Percentiles rank a stretch among this genome's conserved stretches.
Conservation (phyloP, 1,284 basidiomycete genomes). For the Trichosporon asahii region DNA sequence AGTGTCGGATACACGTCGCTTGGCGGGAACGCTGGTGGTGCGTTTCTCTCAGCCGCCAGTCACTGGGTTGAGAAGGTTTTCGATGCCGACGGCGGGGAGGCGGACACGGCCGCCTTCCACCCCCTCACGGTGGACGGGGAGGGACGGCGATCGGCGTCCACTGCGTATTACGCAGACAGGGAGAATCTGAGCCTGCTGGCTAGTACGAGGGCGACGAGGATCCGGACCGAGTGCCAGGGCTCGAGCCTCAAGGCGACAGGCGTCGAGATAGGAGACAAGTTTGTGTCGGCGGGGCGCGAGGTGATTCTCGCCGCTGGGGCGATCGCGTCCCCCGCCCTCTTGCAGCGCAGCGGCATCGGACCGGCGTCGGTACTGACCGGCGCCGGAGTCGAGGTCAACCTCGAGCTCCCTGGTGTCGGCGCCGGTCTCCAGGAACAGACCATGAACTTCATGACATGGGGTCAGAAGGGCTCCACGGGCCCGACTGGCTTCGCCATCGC, state of each 20-base stretch:
- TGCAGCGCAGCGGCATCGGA: constrained; percentile 69
- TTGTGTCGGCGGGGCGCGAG: constrained; percentile 55
- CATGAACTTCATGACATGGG: constrained; percentile 35
- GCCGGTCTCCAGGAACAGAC: constrained; percentile 69
- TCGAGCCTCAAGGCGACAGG: constrained; percentile 58
- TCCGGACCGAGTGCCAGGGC: constrained; percentile 53
- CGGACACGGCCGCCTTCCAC: constrained; percentile 59
- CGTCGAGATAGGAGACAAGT: constrained; percentile 57
- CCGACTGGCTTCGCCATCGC: constrained; percentile 25
- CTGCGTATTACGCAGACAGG: constrained; percentile 56
- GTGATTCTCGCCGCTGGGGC: constrained; percentile 59
- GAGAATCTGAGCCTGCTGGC: constrained; percentile 62
- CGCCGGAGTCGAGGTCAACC: constrained; percentile 55
- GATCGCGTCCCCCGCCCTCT: constrained; percentile 63
- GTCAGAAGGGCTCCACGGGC: constrained; percentile 27
- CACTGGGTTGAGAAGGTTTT: constrained; percentile 36
- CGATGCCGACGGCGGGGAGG: constrained; percentile 60
- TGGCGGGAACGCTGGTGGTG: constrained; percentile 61
- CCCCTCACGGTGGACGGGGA: constrained; percentile 29
- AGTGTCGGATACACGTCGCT: constrained; percentile 52
- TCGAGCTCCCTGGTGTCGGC: constrained; percentile 65
- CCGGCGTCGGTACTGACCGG: constrained; percentile 58
- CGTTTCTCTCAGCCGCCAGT: constrained; percentile 55
- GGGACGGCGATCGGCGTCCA: constrained; percentile 53
- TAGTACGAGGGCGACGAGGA: constrained; percentile 59